A percentile compares a stretch with the other conserved stretches of the same genome.
Conservation (phyloP, 768 basidiomycete species). For the Gyrodon lividus region DNA sequence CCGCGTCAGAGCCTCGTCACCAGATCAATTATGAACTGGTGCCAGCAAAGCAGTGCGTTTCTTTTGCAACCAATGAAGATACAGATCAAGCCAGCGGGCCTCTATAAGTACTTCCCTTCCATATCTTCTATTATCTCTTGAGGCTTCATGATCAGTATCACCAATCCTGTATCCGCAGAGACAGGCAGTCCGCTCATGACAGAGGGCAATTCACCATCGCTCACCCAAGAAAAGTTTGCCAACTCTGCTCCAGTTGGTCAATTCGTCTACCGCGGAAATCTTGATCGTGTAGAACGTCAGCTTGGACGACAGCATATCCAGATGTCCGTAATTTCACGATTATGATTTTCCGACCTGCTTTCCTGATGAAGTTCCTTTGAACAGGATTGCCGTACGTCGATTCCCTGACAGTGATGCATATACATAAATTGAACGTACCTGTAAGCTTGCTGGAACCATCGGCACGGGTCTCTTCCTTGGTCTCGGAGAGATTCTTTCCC, state of each 20-base stretch:
- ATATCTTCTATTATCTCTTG: not conserved
- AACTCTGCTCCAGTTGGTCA: not conserved
- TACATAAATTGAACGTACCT: not conserved
- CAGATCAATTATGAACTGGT: no score
- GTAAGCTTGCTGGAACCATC: slow-evolving; percentile 29
- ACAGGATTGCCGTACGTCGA: slow-evolving; percentile 21
- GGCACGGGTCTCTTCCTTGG: slow-evolving; percentile 34
- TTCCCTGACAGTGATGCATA: not conserved
- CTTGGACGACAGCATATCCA: slow-evolving; percentile 21
- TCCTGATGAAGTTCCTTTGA: not conserved
- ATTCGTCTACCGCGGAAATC: slow-evolving; percentile 14
- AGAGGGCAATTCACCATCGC: not conserved
- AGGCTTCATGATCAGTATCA: not conserved
- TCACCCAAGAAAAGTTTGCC: not conserved
- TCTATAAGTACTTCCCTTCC: no score
- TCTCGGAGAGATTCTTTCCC: slow-evolving; percentile 27
- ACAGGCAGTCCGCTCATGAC: not conserved
- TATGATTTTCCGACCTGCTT: not conserved
- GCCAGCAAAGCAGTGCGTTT: no score
- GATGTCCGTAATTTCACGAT: slow-evolving; percentile 9
- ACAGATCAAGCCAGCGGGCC: no score
- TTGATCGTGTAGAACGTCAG: slow-evolving; percentile 19
- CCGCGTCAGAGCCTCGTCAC: no score
- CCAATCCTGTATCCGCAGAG: not conserved
- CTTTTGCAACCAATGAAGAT: no score